These are phyloP conservation scores for Raphanus sativus DNA, from an alignment of 345 rosid genomes.

Conservation along the genomic window DNA sequence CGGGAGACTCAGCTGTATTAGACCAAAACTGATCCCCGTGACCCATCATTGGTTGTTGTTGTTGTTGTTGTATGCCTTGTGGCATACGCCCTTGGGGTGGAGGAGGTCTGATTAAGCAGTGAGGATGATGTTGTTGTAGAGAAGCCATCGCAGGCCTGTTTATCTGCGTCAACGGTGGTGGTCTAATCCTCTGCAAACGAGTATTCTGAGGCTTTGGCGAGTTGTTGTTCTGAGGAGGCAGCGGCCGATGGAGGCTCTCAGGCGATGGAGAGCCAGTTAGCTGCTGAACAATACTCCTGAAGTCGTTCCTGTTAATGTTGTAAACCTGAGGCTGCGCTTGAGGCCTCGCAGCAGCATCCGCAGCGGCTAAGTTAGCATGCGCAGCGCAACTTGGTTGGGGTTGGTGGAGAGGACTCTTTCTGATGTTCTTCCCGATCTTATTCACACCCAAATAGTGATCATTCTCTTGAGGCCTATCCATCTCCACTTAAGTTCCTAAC, in stretches of 20 bases:
- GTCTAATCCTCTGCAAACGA: constrained; percentile 83
- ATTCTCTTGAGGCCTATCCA: constrained; percentile 71
- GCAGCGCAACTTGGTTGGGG: constrained; percentile 55
- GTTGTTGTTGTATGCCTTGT: constrained; percentile 42
- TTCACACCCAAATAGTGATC: constrained; percentile 78
- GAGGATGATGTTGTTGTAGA: constrained; percentile 21
- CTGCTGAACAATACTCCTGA: constrained; percentile 84
- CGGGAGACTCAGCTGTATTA: constrained; percentile 73
- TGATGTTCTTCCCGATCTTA: constrained; percentile 76
- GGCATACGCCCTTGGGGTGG: constrained; percentile 29
- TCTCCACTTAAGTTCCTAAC: constrained; percentile 12
- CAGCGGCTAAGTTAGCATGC: constrained; percentile 30
- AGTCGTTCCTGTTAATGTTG: constrained; percentile 90
- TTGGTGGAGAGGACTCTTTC: constrained; percentile 85
- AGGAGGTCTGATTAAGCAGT: constrained; percentile 28
- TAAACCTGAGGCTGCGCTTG: constrained; percentile 93
- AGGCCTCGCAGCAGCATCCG: constrained; percentile 50
- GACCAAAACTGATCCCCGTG: constrained; percentile 54
- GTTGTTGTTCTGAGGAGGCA: constrained; percentile 48
- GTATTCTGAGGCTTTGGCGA: constrained; percentile 72
- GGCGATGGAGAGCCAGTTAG: constrained; percentile 83
- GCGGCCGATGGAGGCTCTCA: constrained; percentile 69
- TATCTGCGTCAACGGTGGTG: constrained; percentile 67
- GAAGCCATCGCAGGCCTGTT: constrained; percentile 49
- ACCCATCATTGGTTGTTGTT: constrained; percentile 45